Evolutionary conservation across 2,329 filamentous ascomycete species (phyloP), one percentile per base, ranked within the genome.

Genomic region (Scedosporium apiospermum): DNA sequence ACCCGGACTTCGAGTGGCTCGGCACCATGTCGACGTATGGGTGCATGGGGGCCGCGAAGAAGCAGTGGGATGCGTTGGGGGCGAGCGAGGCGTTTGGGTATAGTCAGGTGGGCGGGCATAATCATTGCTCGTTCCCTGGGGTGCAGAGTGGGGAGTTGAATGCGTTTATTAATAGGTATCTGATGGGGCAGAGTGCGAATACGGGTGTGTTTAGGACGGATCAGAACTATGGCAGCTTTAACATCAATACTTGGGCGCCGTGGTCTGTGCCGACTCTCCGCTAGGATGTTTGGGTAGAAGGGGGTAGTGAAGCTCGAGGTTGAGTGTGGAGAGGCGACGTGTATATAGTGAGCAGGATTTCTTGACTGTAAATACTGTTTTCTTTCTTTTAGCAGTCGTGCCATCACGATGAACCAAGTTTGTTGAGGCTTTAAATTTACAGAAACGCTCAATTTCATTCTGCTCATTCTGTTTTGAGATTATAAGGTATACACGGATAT

Each of bases 51-150:
- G 75, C 74, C 23, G 80, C 73, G 4, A 73, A 75, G 49, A 72
- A 76, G 64, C 75, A 79, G 64, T 83, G 78, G 67, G 73, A 79
- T 67, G 78, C 80, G 1, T 68, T 80, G 14, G 80, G 79, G 10
- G 76, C 74, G 1, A 69, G 77, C 0, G 76, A 80, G 65, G 73
- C 74, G 58, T 78, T 82, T 70, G 81, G 81, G 0, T 82, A 79
- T 65, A 78, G 76, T 21, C 76, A 80, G 67, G 72, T 77, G 14
- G 78, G 78, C 3, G 74, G 73, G 57, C 76, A 82, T 68, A 70
- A 70, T 58, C 81, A 83, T 68, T 84, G 81, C 70, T 69, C 69
- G 34, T 82, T 83, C 68, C 81, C 80, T 2, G 71, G 70, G 26
- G 73, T 74, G 53, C 73, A 78, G 64, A 68, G 74, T 26, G 53